These are phyloP conservation scores for Pseudozyma pruni DNA, from an alignment of 1,284 basidiomycete species.

Conservation along the genomic window DNA sequence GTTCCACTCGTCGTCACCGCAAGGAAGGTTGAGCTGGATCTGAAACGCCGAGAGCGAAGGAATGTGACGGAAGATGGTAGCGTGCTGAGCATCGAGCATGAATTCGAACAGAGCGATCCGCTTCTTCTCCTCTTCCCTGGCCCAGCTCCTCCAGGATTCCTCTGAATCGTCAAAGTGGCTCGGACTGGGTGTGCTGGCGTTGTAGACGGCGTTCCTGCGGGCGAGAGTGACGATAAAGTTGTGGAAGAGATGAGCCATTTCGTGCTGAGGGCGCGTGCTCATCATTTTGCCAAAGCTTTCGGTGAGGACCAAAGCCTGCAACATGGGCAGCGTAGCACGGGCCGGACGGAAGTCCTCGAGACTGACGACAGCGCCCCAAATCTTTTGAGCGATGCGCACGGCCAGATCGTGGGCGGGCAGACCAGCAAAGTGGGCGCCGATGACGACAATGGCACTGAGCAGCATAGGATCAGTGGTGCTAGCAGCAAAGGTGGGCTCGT, in stretches of 20 bases:
- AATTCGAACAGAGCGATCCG: conserved; percentile 53
- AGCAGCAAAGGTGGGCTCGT: conserved; percentile 54
- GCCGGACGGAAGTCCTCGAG: conserved; percentile 58
- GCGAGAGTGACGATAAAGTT: conserved; percentile 58
- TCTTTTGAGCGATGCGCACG: conserved; percentile 51
- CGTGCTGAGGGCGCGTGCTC: conserved; percentile 56
- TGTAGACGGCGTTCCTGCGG: conserved; percentile 57
- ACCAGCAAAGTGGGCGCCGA: conserved; percentile 55
- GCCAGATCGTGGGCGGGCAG: conserved; percentile 53
- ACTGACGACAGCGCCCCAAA: conserved; percentile 56
- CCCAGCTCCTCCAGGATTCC: conserved; percentile 55
- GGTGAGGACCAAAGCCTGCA: conserved; percentile 57
- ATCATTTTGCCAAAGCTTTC: conserved; percentile 57
- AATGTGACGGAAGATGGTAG: conserved; percentile 56
- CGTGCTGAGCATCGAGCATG: conserved; percentile 56
- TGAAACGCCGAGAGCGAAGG: conserved; percentile 54
- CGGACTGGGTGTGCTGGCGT: conserved; percentile 29
- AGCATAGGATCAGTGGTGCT: conserved; percentile 55
- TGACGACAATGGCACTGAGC: conserved; percentile 53
- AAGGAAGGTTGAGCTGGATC: conserved; percentile 51
- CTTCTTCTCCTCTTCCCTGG: conserved; percentile 58
- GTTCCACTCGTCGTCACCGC: conserved; percentile 52
- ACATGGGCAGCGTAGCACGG: conserved; percentile 51
- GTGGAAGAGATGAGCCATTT: conserved; percentile 61
- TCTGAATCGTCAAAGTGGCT: conserved; percentile 38